Evolutionary conservation across 148 eudicot genomes (phyloP).

Genomic region (Mesembryanthemum crystallinum): DNA sequence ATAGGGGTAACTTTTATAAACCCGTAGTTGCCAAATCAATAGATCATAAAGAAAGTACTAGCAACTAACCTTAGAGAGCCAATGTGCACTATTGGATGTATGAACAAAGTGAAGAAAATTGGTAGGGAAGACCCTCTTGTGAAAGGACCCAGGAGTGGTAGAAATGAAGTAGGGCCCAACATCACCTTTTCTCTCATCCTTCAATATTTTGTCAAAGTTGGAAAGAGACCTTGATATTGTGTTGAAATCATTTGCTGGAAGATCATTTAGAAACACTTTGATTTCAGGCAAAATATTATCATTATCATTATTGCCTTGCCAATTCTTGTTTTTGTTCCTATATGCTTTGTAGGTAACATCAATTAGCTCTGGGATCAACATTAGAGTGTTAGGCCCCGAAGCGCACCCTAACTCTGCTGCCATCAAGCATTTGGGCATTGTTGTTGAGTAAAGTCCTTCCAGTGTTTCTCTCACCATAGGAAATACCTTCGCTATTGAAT

Average conservation of each 20-base stretch:
- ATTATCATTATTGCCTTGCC: neutral
- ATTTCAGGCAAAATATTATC: constrained; percentile 21
- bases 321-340: neutral
- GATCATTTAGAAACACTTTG: constrained; percentile 7
- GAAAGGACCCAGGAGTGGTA: neutral
- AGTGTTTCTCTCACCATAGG: constrained; percentile 19
- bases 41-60: no score
- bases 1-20: no score
- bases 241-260: neutral
- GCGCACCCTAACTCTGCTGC: constrained; percentile 24
- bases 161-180: constrained; percentile 6
- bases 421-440: constrained; percentile 23
- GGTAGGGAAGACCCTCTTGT: neutral
- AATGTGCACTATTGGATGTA: constrained; percentile 7
- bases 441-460: constrained; percentile 9
- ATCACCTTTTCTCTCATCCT: neutral
- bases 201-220: neutral
- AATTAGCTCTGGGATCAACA: constrained; percentile 20
- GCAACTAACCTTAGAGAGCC: constrained; percentile 16
- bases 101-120: constrained; percentile 13
- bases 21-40: no score
- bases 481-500: constrained; percentile 14
- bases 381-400: constrained; percentile 23
- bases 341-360: constrained; percentile 13
- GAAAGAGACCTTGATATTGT: neutral